Conservation (phyloP, 176 grass and related monocot species). For the Thalia dealbata region DNA sequence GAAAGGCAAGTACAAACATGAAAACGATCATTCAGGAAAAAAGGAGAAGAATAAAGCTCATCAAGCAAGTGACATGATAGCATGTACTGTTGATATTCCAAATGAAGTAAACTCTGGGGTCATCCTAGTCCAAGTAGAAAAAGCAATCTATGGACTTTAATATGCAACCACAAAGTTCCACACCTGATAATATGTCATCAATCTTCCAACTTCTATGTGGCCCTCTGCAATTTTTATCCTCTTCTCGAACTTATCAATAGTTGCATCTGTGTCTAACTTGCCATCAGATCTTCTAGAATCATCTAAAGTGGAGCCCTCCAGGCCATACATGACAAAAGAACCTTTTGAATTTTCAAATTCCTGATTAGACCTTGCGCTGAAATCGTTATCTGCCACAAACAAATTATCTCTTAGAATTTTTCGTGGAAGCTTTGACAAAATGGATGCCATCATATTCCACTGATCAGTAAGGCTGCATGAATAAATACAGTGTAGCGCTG, state of each 20-base stretch:
- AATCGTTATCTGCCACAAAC: conserved; percentile 30
- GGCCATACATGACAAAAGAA: conserved; percentile 37
- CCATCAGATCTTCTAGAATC: conserved; percentile 16
- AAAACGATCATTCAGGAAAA: neutral
- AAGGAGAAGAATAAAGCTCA: no score
- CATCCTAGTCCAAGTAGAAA: neutral
- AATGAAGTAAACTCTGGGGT: neutral
- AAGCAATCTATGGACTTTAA: neutral
- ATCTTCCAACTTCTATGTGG: conserved; percentile 84
- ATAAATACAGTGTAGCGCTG: conserved; percentile 71
- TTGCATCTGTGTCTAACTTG: conserved; percentile 28
- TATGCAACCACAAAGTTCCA: conserved; percentile 18
- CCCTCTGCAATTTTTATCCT: conserved; percentile 77
- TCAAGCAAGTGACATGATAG: conserved; percentile 8
- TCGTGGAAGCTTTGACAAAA: conserved; percentile 70
- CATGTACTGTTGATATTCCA: neutral
- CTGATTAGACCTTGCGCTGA: conserved; percentile 31
- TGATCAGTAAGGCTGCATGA: conserved; percentile 67
- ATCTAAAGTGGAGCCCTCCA: conserved; percentile 32
- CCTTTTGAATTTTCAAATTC: conserved; percentile 28
- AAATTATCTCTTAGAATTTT: conserved; percentile 47
- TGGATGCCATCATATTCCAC: conserved; percentile 81
- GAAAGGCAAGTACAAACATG: conserved; percentile 4
- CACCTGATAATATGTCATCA: conserved; percentile 98
- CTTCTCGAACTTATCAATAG: conserved; percentile 52